Percentiles rank a stretch among this genome's conserved stretches.
Conservation (phyloP, 1,139 yeast species). For the Arxiozyma heterogenica region DNA sequence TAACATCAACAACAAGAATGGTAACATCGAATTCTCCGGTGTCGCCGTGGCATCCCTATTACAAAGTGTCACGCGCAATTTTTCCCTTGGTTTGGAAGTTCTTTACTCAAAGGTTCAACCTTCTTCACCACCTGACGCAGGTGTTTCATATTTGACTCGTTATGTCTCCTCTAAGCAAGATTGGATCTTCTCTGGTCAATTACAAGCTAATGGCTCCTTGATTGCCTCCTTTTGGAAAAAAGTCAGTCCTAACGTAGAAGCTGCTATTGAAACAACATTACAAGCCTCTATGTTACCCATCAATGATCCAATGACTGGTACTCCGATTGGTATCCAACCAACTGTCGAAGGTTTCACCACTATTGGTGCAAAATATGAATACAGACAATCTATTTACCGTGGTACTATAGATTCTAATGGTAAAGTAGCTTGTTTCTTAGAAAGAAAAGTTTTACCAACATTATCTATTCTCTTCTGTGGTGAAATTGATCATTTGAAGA, state of each 20-base stretch:
- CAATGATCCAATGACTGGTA: slow-evolving; percentile 72
- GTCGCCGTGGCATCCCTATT: slow-evolving; percentile 85
- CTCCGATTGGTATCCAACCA: slow-evolving; percentile 73
- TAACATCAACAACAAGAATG: slow-evolving; percentile 32
- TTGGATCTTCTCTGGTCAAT: slow-evolving; percentile 92
- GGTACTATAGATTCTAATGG: slow-evolving; percentile 91
- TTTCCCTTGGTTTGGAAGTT: slow-evolving; percentile 88
- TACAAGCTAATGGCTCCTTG: slow-evolving; percentile 87
- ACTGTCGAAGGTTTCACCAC: slow-evolving; percentile 87
- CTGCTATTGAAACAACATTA: slow-evolving; percentile 88
- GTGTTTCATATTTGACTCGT: slow-evolving; percentile 84
- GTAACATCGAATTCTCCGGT: slow-evolving; percentile 67
- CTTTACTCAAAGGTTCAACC: slow-evolving; percentile 77
- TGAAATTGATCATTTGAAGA: slow-evolving; percentile 86
- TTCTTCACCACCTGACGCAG: slow-evolving; percentile 80
- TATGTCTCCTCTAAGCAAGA: slow-evolving; percentile 60
- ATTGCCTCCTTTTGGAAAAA: slow-evolving; percentile 91
- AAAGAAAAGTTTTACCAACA: slow-evolving; percentile 88
- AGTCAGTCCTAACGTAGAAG: slow-evolving; percentile 87
- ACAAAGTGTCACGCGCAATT: slow-evolving; percentile 76
- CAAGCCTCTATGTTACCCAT: slow-evolving; percentile 72
- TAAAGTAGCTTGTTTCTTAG: slow-evolving; percentile 83
- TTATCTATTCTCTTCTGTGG: slow-evolving; percentile 84
- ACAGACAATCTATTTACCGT: slow-evolving; percentile 91
- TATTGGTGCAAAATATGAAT: slow-evolving; percentile 94